Base-by-base conservation (phyloP, 148 eudicot species). In the Beta vulgaris region DNA sequence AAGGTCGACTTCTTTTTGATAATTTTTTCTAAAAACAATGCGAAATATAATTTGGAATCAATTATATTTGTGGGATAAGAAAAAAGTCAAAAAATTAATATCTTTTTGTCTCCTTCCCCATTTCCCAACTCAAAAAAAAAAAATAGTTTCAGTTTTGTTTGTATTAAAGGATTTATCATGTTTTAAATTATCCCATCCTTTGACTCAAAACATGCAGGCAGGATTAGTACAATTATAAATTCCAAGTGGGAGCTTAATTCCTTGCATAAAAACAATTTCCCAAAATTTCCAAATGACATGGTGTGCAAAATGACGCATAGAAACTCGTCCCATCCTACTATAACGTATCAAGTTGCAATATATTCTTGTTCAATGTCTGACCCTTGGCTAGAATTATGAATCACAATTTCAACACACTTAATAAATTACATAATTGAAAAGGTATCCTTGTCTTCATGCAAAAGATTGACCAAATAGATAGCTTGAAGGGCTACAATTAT, bases 371-470 rank as follows among this genome's bases (percentile, higher is more conserved):
- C 19, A 49, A 34, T 25, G 70, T 39, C 70, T 14, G 25, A 66
- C 31, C 11, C 48, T 12, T 2, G 32, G 31, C 32, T 10, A 40
- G 51, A 25, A 39, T 37, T 36, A 6, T 58, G 1, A 65, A 39
- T 49, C 32, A 25, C 25, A n/a, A 51, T n/a, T n/a, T 67, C 70
- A 67, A 67, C 70, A 40, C 12, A 19, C 21, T n/a, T n/a, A n/a
- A 40, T 32, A 32, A 54, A 9, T 10, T 31, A 69, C 14, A 25
- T 23, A 32, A 36, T 37, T 29, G 19, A 25, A 59, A 21, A 65
- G 7, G 39, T 77, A 61, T 70, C 19, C 10, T 37, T 63, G 67
- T 65, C 73, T 58, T 3, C 67, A n/a, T 49, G 35, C 49, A 75
- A 36, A 62, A n/a, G n/a, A n/a, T n/a, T n/a, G n/a, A n/a, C n/a